phyloP scores from a whole-genome alignment of 495 filamentous ascomycete genomes.

The Gamarada debralockiae region DNA sequence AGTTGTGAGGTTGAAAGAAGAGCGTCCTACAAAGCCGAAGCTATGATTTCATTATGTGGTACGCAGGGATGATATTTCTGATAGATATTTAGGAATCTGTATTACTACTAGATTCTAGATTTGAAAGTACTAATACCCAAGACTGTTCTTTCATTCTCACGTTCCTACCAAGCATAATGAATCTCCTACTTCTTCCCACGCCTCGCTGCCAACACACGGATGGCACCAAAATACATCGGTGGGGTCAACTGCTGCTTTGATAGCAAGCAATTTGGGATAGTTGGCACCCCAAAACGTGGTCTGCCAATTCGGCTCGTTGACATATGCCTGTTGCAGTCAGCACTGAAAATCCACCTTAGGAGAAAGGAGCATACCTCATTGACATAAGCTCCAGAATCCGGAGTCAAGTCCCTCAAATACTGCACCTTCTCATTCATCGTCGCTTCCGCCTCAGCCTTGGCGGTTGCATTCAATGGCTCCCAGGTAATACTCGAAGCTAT shows the following conservation, averaged over 20 bases:
- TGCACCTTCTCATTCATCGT: too few relatives aligned
- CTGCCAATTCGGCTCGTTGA: slow-evolving; percentile 45
- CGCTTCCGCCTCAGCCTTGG: neutral
- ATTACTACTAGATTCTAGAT: neutral
- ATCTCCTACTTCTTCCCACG: slow-evolving; percentile 43
- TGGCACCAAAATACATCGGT: slow-evolving; percentile 53
- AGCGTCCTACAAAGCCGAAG: neutral
- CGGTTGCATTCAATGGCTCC: neutral
- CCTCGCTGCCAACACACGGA: slow-evolving; percentile 59
- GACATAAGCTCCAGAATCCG: slow-evolving; percentile 12
- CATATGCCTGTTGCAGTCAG: too few relatives aligned
- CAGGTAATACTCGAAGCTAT: neutral
- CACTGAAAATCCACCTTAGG: too few relatives aligned
- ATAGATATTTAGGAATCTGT: neutral
- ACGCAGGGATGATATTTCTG: too few relatives aligned
- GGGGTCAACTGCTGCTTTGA: slow-evolving; percentile 56
- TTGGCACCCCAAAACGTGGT: slow-evolving; percentile 47
- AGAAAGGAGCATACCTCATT: too few relatives aligned
- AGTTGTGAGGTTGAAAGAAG: slow-evolving; percentile 47
- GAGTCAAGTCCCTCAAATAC: slow-evolving; percentile 10
- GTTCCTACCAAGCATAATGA: too few relatives aligned
- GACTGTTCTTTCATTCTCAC: too few relatives aligned
- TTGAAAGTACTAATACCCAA: neutral
- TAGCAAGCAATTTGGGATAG: slow-evolving; percentile 39
- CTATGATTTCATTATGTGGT: neutral